Evolutionary conservation across 441 rosid genomes (phyloP), one percentile per base, ranked within the genome.

Genomic region (Daphne laureola): DNA sequence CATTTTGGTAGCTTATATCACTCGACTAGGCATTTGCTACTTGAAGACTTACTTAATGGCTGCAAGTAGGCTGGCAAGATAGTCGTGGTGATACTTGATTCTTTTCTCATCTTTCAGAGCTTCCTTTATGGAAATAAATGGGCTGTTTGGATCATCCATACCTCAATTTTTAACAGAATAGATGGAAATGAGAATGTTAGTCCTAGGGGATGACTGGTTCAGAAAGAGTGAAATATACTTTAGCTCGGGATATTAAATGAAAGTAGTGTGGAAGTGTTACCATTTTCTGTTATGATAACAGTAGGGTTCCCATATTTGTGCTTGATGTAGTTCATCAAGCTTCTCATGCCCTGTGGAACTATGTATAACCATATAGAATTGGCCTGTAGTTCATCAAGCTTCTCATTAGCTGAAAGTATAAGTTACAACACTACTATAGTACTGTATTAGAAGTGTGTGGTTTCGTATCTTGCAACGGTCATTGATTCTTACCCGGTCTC

Each of bases 301-400:
- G 73, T 74, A n/a, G 84, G 87, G 59, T 86, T 90, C 46, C 78
- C 90, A 55, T 86, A 90, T 72, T 80, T 84, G 0, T 71, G 67
- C 66, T 73, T 90, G 78, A 90, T 69, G 72, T 89, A 84, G 48
- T 86, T 90, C 97, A 90, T 90, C 54, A 90, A 73, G 66, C 85
- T 75, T 78, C 95, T 76, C 74, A 90, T 79, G 21, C 95, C 95
- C 48, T 51, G 73, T 31, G 97, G 97, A 27, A 86, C 93, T 48
- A 90, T 90, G 78, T 82, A 90, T 54, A 90, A 49, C 97, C 95
- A 90, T 67, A 90, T 70, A 1, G 97, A 86, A 64, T 59, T 84
- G 56, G 97, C 95, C 95, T 89, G 75, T 62, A 63, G 21, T 47
- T n/a, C n/a, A n/a, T n/a, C n/a, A n/a, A n/a, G n/a, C n/a, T n/a